Evolutionary conservation across 495 filamentous ascomycete genomes (phyloP).

Genomic region (Podospora didyma): DNA sequence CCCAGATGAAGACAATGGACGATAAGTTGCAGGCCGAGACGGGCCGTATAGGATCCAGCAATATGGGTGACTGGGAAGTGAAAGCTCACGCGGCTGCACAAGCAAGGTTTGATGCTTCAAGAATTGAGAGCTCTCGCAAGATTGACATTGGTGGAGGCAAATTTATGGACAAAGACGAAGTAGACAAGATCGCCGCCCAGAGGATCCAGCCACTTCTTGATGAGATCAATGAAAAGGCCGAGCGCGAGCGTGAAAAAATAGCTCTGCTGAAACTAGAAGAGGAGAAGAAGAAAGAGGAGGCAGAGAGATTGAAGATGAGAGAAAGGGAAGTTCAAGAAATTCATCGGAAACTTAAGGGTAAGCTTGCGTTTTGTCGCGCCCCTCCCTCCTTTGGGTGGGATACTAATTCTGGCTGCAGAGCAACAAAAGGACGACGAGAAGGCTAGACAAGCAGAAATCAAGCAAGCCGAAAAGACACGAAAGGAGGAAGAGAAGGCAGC

Average conservation of each 20-base stretch:
- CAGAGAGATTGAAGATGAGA: conserved; percentile 38
- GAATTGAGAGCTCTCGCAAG: conserved; percentile 49
- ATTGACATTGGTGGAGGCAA: conserved; percentile 79
- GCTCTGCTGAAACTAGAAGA: conserved; percentile 48
- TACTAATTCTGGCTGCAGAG: conserved; percentile 27
- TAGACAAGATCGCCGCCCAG: conserved; percentile 74
- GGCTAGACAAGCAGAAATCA: conserved; percentile 46
- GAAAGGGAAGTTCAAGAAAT: conserved; percentile 44
- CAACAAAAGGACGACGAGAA: conserved; percentile 50
- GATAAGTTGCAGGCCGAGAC: conserved; percentile 71
- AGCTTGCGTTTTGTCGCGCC: conserved; percentile 6
- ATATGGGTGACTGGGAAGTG: conserved; percentile 73
- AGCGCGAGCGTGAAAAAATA: conserved; percentile 58
- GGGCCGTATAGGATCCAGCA: conserved; percentile 66
- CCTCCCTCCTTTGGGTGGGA: not conserved
- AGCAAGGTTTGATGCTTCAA: conserved; percentile 53
- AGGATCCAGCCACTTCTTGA: conserved; percentile 88
- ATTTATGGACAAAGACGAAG: conserved; percentile 71
- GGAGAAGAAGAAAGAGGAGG: conserved; percentile 43
- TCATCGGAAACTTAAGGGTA: conserved; percentile 41
- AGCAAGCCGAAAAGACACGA: conserved; percentile 41
- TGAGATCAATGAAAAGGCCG: conserved; percentile 75
- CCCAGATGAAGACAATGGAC: conserved; percentile 73
- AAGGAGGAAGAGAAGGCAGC: conserved; percentile 50
- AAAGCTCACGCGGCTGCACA: conserved; percentile 65